Evolutionary conservation across 176 grass and related monocot genomes (phyloP).

Genomic region (Oryza australiensis): DNA sequence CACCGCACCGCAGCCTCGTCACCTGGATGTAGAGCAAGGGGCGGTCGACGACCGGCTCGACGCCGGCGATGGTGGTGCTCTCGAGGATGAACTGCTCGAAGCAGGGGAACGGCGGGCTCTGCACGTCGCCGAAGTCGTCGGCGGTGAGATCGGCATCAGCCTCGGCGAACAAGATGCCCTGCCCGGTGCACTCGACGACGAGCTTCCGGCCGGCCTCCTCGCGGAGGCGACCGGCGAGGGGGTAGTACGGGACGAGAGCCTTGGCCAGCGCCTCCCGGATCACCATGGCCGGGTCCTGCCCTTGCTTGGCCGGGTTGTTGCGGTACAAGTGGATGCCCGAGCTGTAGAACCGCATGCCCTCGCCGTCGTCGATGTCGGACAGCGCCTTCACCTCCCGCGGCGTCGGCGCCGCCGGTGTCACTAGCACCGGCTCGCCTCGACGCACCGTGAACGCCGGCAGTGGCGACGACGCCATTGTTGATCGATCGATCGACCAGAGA

Average conservation of each 20-base stretch:
- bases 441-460: conserved; percentile 53
- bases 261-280: conserved; percentile 54
- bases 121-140: conserved; percentile 54
- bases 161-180: conserved; percentile 69
- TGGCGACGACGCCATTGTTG: neutral
- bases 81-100: conserved; percentile 53
- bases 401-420: conserved; percentile 39
- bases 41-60: conserved; percentile 44
- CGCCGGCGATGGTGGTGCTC: conserved; percentile 32
- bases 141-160: conserved; percentile 63
- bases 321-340: conserved; percentile 53
- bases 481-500: no score
- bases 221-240: conserved; percentile 61
- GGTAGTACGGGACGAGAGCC: conserved; percentile 77
- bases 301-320: conserved; percentile 33
- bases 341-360: conserved; percentile 64
- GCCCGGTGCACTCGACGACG: conserved; percentile 55
- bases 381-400: conserved; percentile 56
- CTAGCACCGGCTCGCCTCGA: conserved; percentile 44
- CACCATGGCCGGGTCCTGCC: conserved; percentile 38
- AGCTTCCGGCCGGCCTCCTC: conserved; percentile 50
- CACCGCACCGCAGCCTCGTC: conserved; percentile 59
- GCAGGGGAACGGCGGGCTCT: conserved; percentile 61
- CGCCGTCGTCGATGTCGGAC: conserved; percentile 67
- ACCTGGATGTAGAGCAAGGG: conserved; percentile 68